A percentile compares a stretch with the other conserved stretches of the same genome.
Conservation (phyloP, 805 yeast species). For the Kuraishia floccosa region DNA sequence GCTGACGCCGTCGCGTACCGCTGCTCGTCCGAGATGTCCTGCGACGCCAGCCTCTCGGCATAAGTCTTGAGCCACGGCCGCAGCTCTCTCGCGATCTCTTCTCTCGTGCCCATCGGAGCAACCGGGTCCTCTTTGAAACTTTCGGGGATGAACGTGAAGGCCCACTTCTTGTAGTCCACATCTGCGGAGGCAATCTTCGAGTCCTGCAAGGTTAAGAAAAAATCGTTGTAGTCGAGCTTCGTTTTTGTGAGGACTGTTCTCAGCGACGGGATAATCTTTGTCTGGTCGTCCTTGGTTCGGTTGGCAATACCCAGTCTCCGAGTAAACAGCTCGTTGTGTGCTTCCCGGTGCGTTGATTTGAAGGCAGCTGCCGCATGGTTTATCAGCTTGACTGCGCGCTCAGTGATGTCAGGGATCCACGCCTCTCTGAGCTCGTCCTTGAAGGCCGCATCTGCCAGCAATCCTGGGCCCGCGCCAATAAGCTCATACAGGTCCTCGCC, state of each 20-base stretch:
- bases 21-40: conserved; percentile 20
- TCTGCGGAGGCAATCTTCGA: conserved; percentile 18
- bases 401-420: conserved; percentile 35
- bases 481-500: conserved; percentile 80
- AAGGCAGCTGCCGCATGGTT: conserved; percentile 54
- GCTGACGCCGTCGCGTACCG: conserved; percentile 29
- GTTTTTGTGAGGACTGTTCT: conserved; percentile 49
- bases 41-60: conserved; percentile 27
- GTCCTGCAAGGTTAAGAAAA: conserved; percentile 56
- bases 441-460: conserved; percentile 31
- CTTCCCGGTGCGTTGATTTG: conserved; percentile 46
- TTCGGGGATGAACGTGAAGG: conserved; percentile 15
- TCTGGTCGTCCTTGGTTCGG: conserved; percentile 25
- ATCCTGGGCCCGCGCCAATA: conserved; percentile 56
- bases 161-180: conserved; percentile 18
- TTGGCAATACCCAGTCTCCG: conserved; percentile 56
- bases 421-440: conserved; percentile 31
- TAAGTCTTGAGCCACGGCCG: conserved; percentile 43
- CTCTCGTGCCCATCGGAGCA: conserved; percentile 15
- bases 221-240: conserved; percentile 69
- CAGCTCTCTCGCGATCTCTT: conserved; percentile 28
- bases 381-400: conserved; percentile 56
- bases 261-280: conserved; percentile 43
- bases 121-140: conserved; percentile 13
- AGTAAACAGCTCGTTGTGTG: conserved; percentile 46